Conservation (phyloP, 1,284 basidiomycete species). For the Ceraceosorus guamensis region DNA sequence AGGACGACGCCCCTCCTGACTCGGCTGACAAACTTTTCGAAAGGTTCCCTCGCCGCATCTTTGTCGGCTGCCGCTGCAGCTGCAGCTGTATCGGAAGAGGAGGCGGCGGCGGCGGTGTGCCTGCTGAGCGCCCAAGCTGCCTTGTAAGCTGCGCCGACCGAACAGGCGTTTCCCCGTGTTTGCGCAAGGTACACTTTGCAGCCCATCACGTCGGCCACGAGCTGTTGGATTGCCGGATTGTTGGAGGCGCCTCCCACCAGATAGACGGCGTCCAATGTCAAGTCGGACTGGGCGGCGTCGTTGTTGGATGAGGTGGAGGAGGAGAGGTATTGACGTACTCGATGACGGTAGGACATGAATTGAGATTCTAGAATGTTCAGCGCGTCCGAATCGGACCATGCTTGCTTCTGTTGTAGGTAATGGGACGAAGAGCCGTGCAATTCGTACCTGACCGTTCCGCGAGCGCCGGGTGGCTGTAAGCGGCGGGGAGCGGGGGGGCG, state of each 20-base stretch:
- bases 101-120: too few relatives aligned
- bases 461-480: neutral
- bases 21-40: too few relatives aligned
- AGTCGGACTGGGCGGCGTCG: neutral
- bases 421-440: neutral
- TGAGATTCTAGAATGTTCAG: conserved; percentile 73
- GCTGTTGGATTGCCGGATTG: conserved; percentile 66
- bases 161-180: conserved; percentile 30
- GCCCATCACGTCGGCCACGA: conserved; percentile 70
- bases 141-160: conserved; percentile 44
- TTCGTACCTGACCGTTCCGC: conserved; percentile 2
- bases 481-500: neutral
- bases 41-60: too few relatives aligned
- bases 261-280: conserved; percentile 60
- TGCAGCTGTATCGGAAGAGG: too few relatives aligned
- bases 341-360: conserved; percentile 63
- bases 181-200: conserved; percentile 34
- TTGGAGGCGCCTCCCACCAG: conserved; percentile 72
- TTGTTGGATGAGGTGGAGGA: conserved; percentile 50
- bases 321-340: too few relatives aligned
- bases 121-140: conserved; percentile 29
- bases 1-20: too few relatives aligned
- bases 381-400: conserved; percentile 2
- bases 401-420: neutral
- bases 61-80: too few relatives aligned